Base-by-base conservation (phyloP, 352 stramenopile genomes). In the Pythium guiyangense region DNA sequence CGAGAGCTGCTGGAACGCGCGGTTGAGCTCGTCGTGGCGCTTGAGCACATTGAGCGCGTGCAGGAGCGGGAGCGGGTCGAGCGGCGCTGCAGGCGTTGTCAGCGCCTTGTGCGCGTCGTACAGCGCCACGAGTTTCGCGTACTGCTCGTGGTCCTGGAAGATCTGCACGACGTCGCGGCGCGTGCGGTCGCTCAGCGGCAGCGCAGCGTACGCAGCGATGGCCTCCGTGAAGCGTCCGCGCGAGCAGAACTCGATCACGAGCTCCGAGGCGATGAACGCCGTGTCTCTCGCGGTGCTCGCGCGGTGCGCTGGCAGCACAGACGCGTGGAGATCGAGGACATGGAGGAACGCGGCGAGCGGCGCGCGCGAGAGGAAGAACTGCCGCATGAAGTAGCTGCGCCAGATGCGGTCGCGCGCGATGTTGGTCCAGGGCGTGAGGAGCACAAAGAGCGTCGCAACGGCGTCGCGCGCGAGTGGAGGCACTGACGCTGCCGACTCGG, bases 131-230 rank as follows among this genome's bases (percentile, higher is more conserved):
- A 88, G 29, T 9, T 63, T 66, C 54, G 66, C 60, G 50, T 70
- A 89, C 62, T 89, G 76, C 46, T 89, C 76, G 54, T 77, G 81
- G 54, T 83, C 62, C 25, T 73, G 63, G 42, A 87, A 52, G 59
- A 77, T 48, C 8, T 40, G 17, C 43, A 72, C 73, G 25, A 83
- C 52, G 34, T 77, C 60, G 31, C 48, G 58, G 31, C 74, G 65
- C 35, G 63, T 58, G 2, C 20, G 14, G 49, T 78, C 58, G 6
- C 54, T 53, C 31, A 89, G 52, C 37, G 67, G 60, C 29, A 89
- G 65, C 39, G 57, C 57, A 42, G 64, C 54, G 63, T 84, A 87
- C 34, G 76, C 72, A 18, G 70, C 64, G n/a, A 86, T 60, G 5
- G 74, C 74, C 53, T 89, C 79, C 6, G 52, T 39, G 47, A 83